These are phyloP conservation scores for Mortierella sp. DNA, from an alignment of 371 early-diverging fungal genomes.

Conservation along the genomic window DNA sequence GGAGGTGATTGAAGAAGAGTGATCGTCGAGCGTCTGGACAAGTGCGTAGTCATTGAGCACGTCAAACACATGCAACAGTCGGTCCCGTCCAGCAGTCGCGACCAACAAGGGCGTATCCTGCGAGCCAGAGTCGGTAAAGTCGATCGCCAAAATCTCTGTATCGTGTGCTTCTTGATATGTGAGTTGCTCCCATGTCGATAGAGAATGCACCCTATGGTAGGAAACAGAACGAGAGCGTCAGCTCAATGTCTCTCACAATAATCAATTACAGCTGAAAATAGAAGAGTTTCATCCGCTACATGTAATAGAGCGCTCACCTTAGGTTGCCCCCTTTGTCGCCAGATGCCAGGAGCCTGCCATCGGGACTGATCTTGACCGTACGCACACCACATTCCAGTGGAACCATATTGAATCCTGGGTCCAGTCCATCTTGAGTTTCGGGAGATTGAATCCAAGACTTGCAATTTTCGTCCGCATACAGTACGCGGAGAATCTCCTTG, in stretches of 20 bases:
- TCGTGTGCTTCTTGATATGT: conserved; percentile 87
- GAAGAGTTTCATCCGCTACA: not conserved
- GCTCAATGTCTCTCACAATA: not conserved
- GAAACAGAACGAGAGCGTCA: not conserved
- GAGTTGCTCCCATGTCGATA: conserved; percentile 71
- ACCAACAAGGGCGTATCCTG: conserved; percentile 63
- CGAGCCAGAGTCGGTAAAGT: conserved; percentile 65
- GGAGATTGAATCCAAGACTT: conserved; percentile 42
- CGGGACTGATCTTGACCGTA: conserved; percentile 75
- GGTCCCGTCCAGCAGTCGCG: conserved; percentile 86
- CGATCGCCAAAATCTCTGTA: conserved; percentile 85
- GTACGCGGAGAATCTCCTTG: conserved; percentile 27
- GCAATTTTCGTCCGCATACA: conserved; percentile 42
- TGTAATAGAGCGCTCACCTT: conserved; percentile 30
- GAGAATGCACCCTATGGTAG: conserved; percentile 66
- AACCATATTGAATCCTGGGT: conserved; percentile 37
- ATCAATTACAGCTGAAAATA: conserved; percentile 9
- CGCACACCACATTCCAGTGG: conserved; percentile 75
- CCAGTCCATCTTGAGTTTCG: conserved; percentile 40
- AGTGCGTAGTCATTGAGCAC: conserved; percentile 68
- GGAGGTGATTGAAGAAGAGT: conserved; percentile 87
- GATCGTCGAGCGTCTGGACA: conserved; percentile 87
- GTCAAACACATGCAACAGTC: conserved; percentile 86
- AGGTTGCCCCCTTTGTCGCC: conserved; percentile 87
- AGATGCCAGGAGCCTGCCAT: conserved; percentile 78